Percentiles rank a stretch among this genome's conserved stretches.
These are phyloP conservation scores for Candida silvatica DNA, from an alignment of 805 yeast genomes.

Conservation along the genomic window DNA sequence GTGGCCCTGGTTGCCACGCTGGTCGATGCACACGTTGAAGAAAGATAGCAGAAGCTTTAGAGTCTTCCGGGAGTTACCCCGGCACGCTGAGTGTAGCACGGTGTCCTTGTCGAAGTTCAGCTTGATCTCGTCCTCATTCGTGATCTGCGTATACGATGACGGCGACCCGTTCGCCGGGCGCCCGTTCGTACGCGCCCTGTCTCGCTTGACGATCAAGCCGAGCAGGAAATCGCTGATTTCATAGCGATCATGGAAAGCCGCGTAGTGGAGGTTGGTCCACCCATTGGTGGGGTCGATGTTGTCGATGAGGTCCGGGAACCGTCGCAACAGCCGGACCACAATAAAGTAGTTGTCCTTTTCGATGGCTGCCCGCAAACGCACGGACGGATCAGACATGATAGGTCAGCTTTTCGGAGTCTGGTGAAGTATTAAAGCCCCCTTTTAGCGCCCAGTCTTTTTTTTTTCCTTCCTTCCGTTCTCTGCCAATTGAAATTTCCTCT, in stretches of 20 bases:
- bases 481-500: too few species aligned
- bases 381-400: slow-evolving; percentile 57
- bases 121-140: slow-evolving; percentile 25
- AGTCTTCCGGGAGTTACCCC: slow-evolving; percentile 48
- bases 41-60: slow-evolving; percentile 66
- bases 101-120: slow-evolving; percentile 50
- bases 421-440: too few species aligned
- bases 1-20: slow-evolving; percentile 35
- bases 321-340: slow-evolving; percentile 53
- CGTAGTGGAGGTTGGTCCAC: slow-evolving; percentile 79
- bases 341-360: slow-evolving; percentile 52
- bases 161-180: slow-evolving; percentile 1
- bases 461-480: too few species aligned
- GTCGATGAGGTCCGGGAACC: slow-evolving; percentile 62
- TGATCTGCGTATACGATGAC: slow-evolving; percentile 19
- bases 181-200: slow-evolving; percentile 1
- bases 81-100: slow-evolving; percentile 63
- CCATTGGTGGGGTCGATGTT: slow-evolving; percentile 67
- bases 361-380: slow-evolving; percentile 62
- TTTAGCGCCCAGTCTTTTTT: too few species aligned
- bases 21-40: slow-evolving; percentile 40
- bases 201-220: slow-evolving; percentile 9
- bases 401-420: too few species aligned
- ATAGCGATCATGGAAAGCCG: slow-evolving; percentile 65
- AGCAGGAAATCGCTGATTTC: slow-evolving; percentile 32